Conservation (phyloP, 441 rosid genomes). For the Bruguiera hainesii region DNA sequence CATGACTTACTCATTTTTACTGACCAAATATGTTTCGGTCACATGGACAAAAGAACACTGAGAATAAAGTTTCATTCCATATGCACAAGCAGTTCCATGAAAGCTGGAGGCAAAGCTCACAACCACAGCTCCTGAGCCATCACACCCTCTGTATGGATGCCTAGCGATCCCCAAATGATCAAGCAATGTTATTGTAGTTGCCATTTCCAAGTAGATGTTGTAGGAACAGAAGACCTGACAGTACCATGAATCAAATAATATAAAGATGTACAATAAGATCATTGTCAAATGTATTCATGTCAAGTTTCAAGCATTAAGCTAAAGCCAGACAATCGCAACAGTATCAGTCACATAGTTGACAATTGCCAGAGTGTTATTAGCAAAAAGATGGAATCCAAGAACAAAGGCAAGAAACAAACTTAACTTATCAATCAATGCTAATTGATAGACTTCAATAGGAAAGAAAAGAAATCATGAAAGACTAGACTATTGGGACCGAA, state of each 20-base stretch:
- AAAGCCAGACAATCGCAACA: too few species aligned
- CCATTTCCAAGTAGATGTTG: conserved; percentile 25
- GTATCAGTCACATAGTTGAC: too few species aligned
- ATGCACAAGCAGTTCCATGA: conserved; percentile 27
- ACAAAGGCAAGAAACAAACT: too few species aligned
- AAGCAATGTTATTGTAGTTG: conserved; percentile 24
- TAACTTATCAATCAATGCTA: too few species aligned
- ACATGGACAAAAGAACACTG: conserved; percentile 28
- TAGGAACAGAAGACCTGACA: too few species aligned
- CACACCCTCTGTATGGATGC: conserved; percentile 27
- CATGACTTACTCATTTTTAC: conserved; percentile 37
- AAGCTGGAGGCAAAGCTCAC: conserved; percentile 20
- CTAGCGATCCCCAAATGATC: conserved; percentile 23
- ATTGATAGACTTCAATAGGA: too few species aligned
- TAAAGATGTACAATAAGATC: background rate
- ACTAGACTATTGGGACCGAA: too few species aligned
- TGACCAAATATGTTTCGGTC: conserved; percentile 29
- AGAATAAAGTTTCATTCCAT: conserved; percentile 36
- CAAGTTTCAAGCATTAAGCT: too few species aligned
- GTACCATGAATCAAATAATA: background rate
- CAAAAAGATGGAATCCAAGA: too few species aligned
- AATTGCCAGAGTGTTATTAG: too few species aligned
- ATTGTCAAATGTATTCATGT: too few species aligned
- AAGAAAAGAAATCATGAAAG: too few species aligned
- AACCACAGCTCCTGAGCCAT: conserved; percentile 27